Percentiles rank a stretch among this genome's conserved stretches.
These are phyloP conservation scores for Physaria fendleri DNA, from an alignment of 345 rosid species.

Conservation along the genomic window DNA sequence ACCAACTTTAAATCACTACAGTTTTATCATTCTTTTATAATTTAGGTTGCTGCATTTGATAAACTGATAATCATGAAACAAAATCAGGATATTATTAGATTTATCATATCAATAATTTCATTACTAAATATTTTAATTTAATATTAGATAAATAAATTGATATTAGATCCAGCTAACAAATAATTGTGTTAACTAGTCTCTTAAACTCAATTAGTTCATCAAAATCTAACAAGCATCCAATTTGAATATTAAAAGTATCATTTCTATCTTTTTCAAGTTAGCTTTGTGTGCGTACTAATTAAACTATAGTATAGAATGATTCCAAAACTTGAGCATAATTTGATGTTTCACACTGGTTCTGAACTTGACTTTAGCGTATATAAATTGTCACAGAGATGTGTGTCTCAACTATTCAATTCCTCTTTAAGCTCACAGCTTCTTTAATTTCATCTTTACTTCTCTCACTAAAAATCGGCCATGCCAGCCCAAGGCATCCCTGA, in stretches of 20 bases:
- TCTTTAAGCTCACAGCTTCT: background rate
- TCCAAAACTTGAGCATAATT: constrained; percentile 21
- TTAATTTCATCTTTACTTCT: background rate
- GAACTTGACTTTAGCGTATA: constrained; percentile 6
- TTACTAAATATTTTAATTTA: no score
- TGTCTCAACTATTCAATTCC: constrained; percentile 4
- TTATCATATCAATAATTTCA: no score
- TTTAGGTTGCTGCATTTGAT: no score
- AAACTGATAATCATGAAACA: no score
- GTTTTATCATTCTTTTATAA: no score
- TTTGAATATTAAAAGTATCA: background rate
- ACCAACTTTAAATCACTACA: no score
- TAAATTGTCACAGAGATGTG: constrained; percentile 3
- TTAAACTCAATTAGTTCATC: background rate
- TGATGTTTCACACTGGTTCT: constrained; percentile 23
- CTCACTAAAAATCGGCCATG: constrained; percentile 27
- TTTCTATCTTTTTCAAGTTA: background rate
- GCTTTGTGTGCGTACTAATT: constrained; percentile 1
- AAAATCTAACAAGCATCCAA: background rate
- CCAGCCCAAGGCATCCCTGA: constrained; percentile 50
- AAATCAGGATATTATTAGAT: no score
- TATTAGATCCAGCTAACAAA: constrained; percentile 8
- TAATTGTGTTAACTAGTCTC: background rate
- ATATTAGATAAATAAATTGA: no score
- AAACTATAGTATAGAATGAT: constrained; percentile 1